Evolutionary conservation across 192 early-diverging fungal genomes (phyloP).

Genomic region (Backusella macrospora): DNA sequence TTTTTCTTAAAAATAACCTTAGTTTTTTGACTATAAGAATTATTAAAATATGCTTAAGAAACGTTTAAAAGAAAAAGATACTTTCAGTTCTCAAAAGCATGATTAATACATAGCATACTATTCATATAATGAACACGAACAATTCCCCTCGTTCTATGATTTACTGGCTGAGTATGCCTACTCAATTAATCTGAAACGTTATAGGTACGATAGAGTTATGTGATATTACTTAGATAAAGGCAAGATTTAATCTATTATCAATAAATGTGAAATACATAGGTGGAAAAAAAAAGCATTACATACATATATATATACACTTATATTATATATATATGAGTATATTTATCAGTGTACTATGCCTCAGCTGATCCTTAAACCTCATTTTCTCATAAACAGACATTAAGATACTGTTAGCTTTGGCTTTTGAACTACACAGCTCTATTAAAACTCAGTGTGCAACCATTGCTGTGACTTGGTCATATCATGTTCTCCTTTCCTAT

Average conservation of each 20-base stretch:
- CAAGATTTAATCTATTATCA: not conserved
- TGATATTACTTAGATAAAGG: not conserved
- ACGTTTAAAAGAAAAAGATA: no score
- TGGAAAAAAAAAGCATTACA: no score
- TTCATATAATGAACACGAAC: no score
- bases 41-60: no score
- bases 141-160: not conserved
- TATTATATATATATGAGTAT: no score
- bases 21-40: no score
- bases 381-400: no score
- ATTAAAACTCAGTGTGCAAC: slow-evolving; percentile 4
- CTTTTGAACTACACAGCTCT: not conserved
- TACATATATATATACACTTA: not conserved
- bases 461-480: not conserved
- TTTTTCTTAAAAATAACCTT: no score
- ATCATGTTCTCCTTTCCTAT: slow-evolving; percentile 3
- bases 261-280: not conserved
- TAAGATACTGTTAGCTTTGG: not conserved
- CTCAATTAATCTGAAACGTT: not conserved
- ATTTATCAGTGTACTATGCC: no score
- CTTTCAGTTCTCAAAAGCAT: no score
- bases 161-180: not conserved
- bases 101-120: no score
- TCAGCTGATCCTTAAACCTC: no score
- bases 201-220: not conserved